phyloP scores from a whole-genome alignment of 805 yeast genomes.

The Limtongia smithiae region DNA sequence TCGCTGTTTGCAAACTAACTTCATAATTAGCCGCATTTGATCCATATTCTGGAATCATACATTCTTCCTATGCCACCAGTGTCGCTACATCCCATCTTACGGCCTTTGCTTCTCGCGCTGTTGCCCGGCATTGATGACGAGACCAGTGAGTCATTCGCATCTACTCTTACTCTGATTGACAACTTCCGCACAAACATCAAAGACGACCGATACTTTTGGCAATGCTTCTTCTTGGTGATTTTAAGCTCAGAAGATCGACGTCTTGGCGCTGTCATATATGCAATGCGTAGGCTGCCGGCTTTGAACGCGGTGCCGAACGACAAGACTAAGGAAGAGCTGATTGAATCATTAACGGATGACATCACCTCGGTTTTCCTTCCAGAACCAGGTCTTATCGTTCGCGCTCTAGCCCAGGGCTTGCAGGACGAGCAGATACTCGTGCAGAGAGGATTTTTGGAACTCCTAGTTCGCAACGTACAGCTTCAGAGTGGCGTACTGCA shows the following conservation, averaged over 20 bases:
- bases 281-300: conserved; percentile 60
- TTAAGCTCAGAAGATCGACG: conserved; percentile 76
- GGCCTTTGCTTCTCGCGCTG: conserved; percentile 68
- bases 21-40: conserved; percentile 51
- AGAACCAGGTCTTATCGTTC: conserved; percentile 70
- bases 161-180: conserved; percentile 59
- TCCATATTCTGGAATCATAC: conserved; percentile 56
- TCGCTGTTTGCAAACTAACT: background rate
- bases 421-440: conserved; percentile 65
- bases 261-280: conserved; percentile 79
- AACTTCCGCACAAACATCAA: conserved; percentile 52
- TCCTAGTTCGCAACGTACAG: conserved; percentile 64
- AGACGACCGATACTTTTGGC: conserved; percentile 84
- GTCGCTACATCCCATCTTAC: conserved; percentile 53
- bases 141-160: conserved; percentile 72
- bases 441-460: conserved; percentile 84
- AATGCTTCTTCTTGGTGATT: conserved; percentile 66
- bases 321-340: conserved; percentile 26
- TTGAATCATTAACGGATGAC: conserved; percentile 42
- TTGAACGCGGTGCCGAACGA: conserved; percentile 42
- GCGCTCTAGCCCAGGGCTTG: conserved; percentile 71
- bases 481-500: conserved; percentile 58
- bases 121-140: conserved; percentile 92
- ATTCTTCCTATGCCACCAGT: conserved; percentile 50
- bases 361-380: conserved; percentile 65